Base-by-base conservation (phyloP, 116 monocot species). In the Papilionanthe hybrid region DNA sequence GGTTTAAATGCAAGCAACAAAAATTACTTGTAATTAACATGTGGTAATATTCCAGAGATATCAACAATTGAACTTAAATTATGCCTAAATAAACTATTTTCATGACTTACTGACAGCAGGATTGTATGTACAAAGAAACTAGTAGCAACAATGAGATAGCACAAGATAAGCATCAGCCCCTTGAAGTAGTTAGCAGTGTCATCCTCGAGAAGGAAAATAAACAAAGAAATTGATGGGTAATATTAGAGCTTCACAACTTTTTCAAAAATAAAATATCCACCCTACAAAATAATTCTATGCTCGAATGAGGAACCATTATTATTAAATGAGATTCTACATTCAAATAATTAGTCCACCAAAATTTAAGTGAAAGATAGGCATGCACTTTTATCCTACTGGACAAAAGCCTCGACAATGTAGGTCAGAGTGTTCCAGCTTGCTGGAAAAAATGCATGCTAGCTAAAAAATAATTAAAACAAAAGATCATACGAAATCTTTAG, bases 121-220 rank as follows among this genome's bases (percentile, higher is more conserved):
- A 79, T 85, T 81, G 73, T 37, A 60, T 81, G 84, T 20, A 81
- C 80, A 72, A 72, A 85, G 81, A 85, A 85, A 78, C 84, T 80
- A 4, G 84, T 77, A 55, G 84, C 84, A 60, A 85, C 84, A 57
- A 85, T 85, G 7, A 85, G 76, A 77, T 81, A 85, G 63, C 84
- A 85, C 15, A 85, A 55, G n/a, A 81, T 85, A 57, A 85, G 80
- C 84, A 85, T 85, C 47, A 85, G 30, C 22, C 84, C 84, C 48
- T 85, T 85, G 43, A 85, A 80, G 60, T 85, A 85, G 77, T 85
- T 85, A 48, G 84, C 77, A 48, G 84, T 85, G 12, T 81, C 84
- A 7, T 85, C 84, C 84, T 85, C 81, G 4, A 78, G 77, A 77
- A 32, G 32, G 3, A 1, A 32, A 32, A 32, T 1, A 32, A 60